These are phyloP conservation scores for Ochetophila trinervis DNA, from an alignment of 306 rosid genomes.

Conservation along the genomic window DNA sequence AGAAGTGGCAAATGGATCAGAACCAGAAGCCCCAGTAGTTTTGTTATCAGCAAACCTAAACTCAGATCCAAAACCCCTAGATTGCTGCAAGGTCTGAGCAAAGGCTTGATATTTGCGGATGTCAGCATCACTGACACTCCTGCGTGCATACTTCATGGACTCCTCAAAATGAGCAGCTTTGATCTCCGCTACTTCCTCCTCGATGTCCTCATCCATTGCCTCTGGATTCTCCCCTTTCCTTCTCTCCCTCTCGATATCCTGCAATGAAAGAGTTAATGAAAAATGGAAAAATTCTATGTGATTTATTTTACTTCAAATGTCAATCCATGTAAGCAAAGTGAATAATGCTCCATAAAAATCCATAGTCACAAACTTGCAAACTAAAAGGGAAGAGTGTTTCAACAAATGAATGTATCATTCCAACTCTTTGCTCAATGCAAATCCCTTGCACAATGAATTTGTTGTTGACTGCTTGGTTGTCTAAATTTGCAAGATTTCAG, in stretches of 20 bases:
- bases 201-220: constrained; percentile 62
- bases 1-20: constrained; percentile 48
- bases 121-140: constrained; percentile 70
- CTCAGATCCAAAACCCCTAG: constrained; percentile 61
- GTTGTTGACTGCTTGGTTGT: too few relatives aligned
- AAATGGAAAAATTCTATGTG: constrained; percentile 2
- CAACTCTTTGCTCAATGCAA: too few relatives aligned
- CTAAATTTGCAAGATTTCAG: too few relatives aligned
- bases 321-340: background rate
- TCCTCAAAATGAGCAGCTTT: constrained; percentile 64
- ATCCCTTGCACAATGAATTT: too few relatives aligned
- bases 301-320: background rate
- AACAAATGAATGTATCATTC: too few relatives aligned
- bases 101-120: constrained; percentile 64
- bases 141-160: constrained; percentile 65
- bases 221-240: constrained; percentile 46
- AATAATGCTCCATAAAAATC: too few relatives aligned
- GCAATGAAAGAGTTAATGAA: constrained; percentile 4
- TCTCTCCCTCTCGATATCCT: constrained; percentile 60
- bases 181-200: constrained; percentile 44
- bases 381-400: too few relatives aligned
- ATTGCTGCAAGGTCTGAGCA: constrained; percentile 68
- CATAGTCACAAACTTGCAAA: too few relatives aligned
- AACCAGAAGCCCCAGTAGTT: constrained; percentile 33
- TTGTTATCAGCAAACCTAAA: constrained; percentile 45